phyloP scores from a whole-genome alignment of 345 rosid species.

The Trapa bicornis region DNA sequence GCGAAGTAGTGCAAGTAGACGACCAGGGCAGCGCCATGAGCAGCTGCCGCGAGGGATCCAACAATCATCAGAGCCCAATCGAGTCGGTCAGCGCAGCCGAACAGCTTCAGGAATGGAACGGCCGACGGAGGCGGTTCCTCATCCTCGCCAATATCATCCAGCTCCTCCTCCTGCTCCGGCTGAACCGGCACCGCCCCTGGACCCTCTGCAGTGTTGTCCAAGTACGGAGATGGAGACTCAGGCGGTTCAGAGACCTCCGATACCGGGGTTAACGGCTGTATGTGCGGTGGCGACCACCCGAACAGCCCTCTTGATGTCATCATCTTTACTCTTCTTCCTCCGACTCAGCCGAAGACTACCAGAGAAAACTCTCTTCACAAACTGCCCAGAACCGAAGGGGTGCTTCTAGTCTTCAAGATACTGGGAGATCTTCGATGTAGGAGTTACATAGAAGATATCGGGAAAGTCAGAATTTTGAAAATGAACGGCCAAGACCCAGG shows the following conservation, averaged over 20 bases:
- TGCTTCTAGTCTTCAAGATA: neutral
- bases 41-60: conserved; percentile 93
- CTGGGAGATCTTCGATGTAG: neutral
- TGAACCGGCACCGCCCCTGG: conserved; percentile 42
- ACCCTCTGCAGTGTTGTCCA: conserved; percentile 36
- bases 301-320: conserved; percentile 92
- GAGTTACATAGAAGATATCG: neutral
- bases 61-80: conserved; percentile 86
- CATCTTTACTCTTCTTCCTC: conserved; percentile 23
- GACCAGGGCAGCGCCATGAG: conserved; percentile 89
- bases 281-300: conserved; percentile 98
- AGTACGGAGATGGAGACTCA: conserved; percentile 93
- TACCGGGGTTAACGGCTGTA: conserved; percentile 94
- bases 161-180: conserved; percentile 71
- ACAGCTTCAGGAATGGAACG: conserved; percentile 81
- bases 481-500: neutral
- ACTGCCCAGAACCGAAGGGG: too few species aligned
- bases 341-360: neutral
- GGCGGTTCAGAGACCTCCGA: conserved; percentile 99
- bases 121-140: conserved; percentile 97
- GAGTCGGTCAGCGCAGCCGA: conserved; percentile 73
- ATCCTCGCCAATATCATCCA: conserved; percentile 73
- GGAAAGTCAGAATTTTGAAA: neutral
- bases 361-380: too few species aligned
- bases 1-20: conserved; percentile 94